A percentile compares a stretch with the other conserved stretches of the same genome.
Evolutionary conservation across 805 yeast genomes (phyloP).

Genomic region (Candida vaughaniae): DNA sequence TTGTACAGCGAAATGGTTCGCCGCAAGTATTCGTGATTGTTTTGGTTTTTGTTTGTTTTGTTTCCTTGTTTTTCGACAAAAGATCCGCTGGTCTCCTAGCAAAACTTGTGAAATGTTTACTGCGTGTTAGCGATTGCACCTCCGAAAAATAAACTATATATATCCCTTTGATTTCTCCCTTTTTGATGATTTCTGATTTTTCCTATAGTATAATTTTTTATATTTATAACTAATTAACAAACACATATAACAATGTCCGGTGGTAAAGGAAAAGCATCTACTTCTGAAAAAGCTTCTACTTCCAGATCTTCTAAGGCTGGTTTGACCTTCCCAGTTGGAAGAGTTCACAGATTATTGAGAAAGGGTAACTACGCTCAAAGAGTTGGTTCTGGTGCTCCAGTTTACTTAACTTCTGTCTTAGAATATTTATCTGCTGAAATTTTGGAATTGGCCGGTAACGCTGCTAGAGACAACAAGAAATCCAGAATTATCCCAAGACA

Average conservation of each 20-base stretch:
- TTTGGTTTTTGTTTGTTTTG: no score
- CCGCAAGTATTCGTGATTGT: no score
- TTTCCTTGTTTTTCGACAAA: no score
- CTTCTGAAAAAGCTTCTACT: constrained; percentile 93
- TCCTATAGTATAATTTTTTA: no score
- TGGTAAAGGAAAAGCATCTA: constrained; percentile 91
- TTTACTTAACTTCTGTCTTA: constrained; percentile 92
- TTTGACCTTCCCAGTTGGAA: constrained; percentile 98
- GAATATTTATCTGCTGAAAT: constrained; percentile 98
- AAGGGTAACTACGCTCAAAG: constrained; percentile 98
- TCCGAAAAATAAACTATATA: constrained; percentile 7
- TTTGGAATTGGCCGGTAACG: constrained; percentile 97
- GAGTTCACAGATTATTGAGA: constrained; percentile 95
- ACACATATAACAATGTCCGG: constrained; percentile 82
- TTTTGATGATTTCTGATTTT: constrained; percentile 5
- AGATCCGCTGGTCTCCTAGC: no score
- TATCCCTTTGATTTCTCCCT: constrained; percentile 6
- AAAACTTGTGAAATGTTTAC: no score
- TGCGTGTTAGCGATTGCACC: no score
- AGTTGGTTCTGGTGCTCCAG: constrained; percentile 99
- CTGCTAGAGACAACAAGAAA: constrained; percentile 99
- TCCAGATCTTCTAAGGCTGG: constrained; percentile 99
- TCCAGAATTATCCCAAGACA: constrained; percentile 99
- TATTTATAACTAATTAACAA: no score
- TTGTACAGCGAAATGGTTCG: no score